A percentile compares a stretch with the other conserved stretches of the same genome.
Evolutionary conservation across 805 yeast genomes (phyloP).

Genomic region (Komagataella pastoris): DNA sequence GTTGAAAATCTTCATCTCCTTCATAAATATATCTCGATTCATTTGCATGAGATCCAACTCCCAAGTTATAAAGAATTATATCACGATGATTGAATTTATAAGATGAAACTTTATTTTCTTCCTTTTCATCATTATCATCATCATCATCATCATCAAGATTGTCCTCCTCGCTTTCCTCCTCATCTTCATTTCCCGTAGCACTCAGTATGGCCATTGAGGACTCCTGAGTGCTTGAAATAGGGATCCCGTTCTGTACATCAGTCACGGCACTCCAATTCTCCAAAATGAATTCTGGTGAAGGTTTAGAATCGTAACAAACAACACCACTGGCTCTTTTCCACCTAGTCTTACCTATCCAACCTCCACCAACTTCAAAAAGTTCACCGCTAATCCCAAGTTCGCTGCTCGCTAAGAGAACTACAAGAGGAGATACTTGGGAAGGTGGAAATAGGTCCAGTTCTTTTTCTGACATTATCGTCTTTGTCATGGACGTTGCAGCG

Average conservation of each 20-base stretch:
- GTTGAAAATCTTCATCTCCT: constrained; percentile 64
- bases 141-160: constrained; percentile 31
- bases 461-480: constrained; percentile 65
- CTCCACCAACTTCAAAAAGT: constrained; percentile 88
- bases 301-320: constrained; percentile 38
- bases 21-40: constrained; percentile 78
- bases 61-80: constrained; percentile 74
- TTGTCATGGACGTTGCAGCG: constrained; percentile 96
- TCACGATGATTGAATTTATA: constrained; percentile 56
- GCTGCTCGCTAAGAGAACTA: constrained; percentile 68
- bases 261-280: constrained; percentile 54
- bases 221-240: constrained; percentile 56
- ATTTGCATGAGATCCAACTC: constrained; percentile 70
- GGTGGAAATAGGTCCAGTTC: constrained; percentile 81
- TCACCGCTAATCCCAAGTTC: constrained; percentile 61
- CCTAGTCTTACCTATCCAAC: constrained; percentile 91
- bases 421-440: constrained; percentile 80
- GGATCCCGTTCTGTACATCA: constrained; percentile 44
- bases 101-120: constrained; percentile 26
- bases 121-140: constrained; percentile 21
- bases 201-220: constrained; percentile 68
- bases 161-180: constrained; percentile 26
- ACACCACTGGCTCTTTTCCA: constrained; percentile 91
- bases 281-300: constrained; percentile 57
- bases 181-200: constrained; percentile 37